Conservation (phyloP, 2,329 filamentous ascomycete species). For the Fusarium acutatum region DNA sequence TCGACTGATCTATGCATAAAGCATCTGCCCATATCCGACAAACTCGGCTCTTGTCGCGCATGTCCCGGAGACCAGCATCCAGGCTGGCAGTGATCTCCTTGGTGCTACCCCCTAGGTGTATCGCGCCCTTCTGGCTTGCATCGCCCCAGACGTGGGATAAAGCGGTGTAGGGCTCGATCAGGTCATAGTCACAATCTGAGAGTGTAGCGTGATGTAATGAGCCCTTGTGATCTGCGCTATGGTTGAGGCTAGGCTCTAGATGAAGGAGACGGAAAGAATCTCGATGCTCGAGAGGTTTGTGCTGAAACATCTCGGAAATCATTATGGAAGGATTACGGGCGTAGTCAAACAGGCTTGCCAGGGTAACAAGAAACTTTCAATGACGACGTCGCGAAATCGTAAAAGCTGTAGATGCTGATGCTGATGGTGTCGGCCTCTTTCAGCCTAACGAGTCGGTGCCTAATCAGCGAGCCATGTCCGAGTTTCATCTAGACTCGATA, state of each 20-base stretch:
- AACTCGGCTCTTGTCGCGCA: neutral
- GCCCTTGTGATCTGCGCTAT: neutral
- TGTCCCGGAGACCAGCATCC: neutral
- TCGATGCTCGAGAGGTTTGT: neutral
- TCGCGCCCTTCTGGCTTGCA: neutral
- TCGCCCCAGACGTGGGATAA: neutral
- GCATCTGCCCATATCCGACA: neutral
- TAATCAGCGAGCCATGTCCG: neutral
- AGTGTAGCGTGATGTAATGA: neutral
- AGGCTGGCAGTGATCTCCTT: neutral
- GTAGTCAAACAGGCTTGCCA: fast-evolving
- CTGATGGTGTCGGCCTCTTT: neutral
- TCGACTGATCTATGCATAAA: neutral
- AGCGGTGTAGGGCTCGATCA: neutral
- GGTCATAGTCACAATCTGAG: neutral
- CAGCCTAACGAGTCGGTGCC: neutral
- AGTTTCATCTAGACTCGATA: neutral
- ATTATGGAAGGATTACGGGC: neutral
- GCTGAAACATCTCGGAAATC: fast-evolving
- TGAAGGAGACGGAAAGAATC: neutral
- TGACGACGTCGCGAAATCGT: fast-evolving
- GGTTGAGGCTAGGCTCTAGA: neutral
- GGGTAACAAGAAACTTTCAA: too few species aligned
- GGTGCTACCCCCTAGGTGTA: neutral
- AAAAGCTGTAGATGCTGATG: neutral